phyloP scores from a whole-genome alignment of 192 early-diverging fungal genomes.

The Coemansia erecta region DNA sequence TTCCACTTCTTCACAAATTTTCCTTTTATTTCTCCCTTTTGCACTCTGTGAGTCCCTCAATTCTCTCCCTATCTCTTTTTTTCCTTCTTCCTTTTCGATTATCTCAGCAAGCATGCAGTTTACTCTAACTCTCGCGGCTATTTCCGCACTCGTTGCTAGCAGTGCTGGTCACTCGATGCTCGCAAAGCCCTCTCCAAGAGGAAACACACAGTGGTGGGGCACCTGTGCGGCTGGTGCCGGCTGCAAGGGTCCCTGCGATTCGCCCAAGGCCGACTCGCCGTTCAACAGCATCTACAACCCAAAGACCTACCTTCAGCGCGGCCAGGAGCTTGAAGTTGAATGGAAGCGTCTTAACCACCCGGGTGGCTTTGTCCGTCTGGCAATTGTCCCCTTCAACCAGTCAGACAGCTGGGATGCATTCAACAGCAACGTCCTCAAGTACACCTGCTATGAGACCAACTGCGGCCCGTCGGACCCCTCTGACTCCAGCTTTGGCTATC shows the following conservation, averaged over 20 bases:
- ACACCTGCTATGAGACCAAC: constrained; percentile 61
- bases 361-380: constrained; percentile 61
- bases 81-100: not conserved
- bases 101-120: constrained; percentile 23
- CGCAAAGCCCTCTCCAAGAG: constrained; percentile 31
- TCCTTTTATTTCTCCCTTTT: constrained; percentile 5
- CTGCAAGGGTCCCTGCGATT: constrained; percentile 62
- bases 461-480: constrained; percentile 52
- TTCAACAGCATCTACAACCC: constrained; percentile 57
- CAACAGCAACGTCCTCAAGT: constrained; percentile 55
- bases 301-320: constrained; percentile 55
- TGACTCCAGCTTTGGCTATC: constrained; percentile 46
- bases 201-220: constrained; percentile 48
- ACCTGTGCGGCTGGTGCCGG: constrained; percentile 57
- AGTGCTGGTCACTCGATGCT: constrained; percentile 44
- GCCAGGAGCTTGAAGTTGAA: constrained; percentile 51
- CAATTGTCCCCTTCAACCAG: constrained; percentile 59
- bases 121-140: constrained; percentile 22
- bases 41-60: not conserved
- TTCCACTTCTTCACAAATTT: not conserved
- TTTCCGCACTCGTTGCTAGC: constrained; percentile 41
- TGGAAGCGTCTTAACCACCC: constrained; percentile 65
- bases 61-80: constrained; percentile 1
- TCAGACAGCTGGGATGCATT: constrained; percentile 61
- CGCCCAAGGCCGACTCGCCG: constrained; percentile 46